These are phyloP conservation scores for Pichia sp. DNA, from an alignment of 1,139 yeast species.

Conservation along the genomic window DNA sequence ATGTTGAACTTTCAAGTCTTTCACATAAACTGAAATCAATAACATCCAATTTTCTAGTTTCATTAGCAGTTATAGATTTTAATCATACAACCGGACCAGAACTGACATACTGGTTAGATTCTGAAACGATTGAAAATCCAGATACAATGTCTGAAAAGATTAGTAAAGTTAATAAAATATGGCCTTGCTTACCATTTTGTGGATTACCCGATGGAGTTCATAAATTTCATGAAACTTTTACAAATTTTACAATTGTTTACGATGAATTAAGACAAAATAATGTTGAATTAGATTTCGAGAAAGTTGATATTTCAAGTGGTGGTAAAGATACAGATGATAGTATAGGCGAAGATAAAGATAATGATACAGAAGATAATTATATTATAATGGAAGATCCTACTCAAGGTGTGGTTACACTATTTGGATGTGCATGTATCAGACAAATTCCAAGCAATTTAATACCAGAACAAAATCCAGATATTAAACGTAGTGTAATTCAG, in stretches of 20 bases:
- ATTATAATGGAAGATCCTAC: slow-evolving; percentile 15
- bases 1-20: not conserved
- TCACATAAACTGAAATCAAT: not conserved
- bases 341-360: slow-evolving; percentile 27
- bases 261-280: slow-evolving; percentile 49
- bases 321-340: slow-evolving; percentile 1
- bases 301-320: slow-evolving; percentile 7
- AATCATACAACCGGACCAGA: slow-evolving; percentile 95
- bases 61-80: slow-evolving; percentile 86
- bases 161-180: slow-evolving; percentile 36
- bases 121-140: not conserved
- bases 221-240: slow-evolving; percentile 82
- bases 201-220: slow-evolving; percentile 97
- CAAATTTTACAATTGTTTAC: slow-evolving; percentile 81
- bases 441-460: slow-evolving; percentile 68
- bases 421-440: slow-evolving; percentile 90
- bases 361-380: not conserved
- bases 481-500: slow-evolving; percentile 85
- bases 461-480: slow-evolving; percentile 37
- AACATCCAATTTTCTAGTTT: slow-evolving; percentile 44
- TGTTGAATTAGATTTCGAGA: slow-evolving; percentile 29
- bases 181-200: slow-evolving; percentile 92
- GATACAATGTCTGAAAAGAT: slow-evolving; percentile 23
- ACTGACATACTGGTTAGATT: slow-evolving; percentile 82
- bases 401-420: slow-evolving; percentile 53